phyloP scores from a whole-genome alignment of 2,329 filamentous ascomycete genomes.

The Lachnellula hyalina region DNA sequence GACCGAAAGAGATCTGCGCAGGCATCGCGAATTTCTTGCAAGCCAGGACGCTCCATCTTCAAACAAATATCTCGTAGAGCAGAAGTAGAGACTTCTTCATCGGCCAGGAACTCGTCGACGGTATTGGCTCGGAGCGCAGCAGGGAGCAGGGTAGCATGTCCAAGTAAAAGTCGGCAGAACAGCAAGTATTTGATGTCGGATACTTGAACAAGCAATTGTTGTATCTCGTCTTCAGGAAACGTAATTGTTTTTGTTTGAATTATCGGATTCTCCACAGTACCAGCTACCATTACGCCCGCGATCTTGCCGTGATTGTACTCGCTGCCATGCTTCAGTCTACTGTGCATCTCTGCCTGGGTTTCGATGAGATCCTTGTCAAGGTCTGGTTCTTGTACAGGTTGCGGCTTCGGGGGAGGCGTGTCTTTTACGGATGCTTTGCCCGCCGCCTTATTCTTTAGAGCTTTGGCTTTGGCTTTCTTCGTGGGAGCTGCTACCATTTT shows the following conservation, averaged over 20 bases:
- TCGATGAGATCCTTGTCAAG: constrained; percentile 39
- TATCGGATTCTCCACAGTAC: constrained; percentile 31
- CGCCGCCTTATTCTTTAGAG: constrained; percentile 31
- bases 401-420: not conserved
- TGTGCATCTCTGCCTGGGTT: constrained; percentile 35
- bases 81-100: constrained; percentile 36
- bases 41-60: constrained; percentile 41
- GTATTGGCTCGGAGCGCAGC: constrained; percentile 39
- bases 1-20: constrained; percentile 43
- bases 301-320: constrained; percentile 32
- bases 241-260: constrained; percentile 33
- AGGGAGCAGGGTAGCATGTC: constrained; percentile 41
- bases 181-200: constrained; percentile 44
- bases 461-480: constrained; percentile 20
- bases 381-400: constrained; percentile 19
- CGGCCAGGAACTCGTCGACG: constrained; percentile 40
- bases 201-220: constrained; percentile 39
- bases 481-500: not conserved
- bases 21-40: constrained; percentile 46
- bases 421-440: constrained; percentile 17
- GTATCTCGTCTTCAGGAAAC: constrained; percentile 39
- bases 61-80: constrained; percentile 44
- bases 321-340: constrained; percentile 37
- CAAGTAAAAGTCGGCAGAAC: constrained; percentile 43
- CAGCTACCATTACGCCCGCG: constrained; percentile 32